These are phyloP conservation scores for Aspergillus sp. DNA, from an alignment of 2,329 filamentous ascomycete genomes.

Conservation along the genomic window DNA sequence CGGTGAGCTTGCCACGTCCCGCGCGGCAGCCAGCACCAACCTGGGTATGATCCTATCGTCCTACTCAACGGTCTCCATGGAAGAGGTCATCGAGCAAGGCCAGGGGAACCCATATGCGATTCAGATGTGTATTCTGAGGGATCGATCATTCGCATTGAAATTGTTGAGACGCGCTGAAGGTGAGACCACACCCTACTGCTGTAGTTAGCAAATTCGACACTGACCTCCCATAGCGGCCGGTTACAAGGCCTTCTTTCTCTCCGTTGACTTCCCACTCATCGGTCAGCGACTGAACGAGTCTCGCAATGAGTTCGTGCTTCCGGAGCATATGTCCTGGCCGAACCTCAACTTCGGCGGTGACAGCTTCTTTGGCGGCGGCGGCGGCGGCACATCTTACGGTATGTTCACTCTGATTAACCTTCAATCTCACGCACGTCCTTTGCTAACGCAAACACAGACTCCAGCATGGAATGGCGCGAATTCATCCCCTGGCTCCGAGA, in stretches of 20 bases:
- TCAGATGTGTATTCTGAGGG: slow-evolving; percentile 52
- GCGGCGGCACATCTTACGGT: slow-evolving; percentile 1
- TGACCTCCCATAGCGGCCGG: slow-evolving; percentile 33
- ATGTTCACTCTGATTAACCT: neutral
- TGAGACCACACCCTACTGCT: slow-evolving; percentile 12
- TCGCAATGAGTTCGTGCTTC: slow-evolving; percentile 51
- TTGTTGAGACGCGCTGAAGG: slow-evolving; percentile 42
- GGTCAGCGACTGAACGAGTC: slow-evolving; percentile 52
- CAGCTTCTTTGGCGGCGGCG: neutral
- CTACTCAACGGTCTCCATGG: slow-evolving; percentile 43
- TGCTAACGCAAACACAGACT: slow-evolving; percentile 20
- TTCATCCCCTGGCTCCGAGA: slow-evolving; percentile 48
- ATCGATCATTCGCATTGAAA: slow-evolving; percentile 39
- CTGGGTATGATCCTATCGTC: slow-evolving; percentile 48
- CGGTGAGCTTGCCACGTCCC: slow-evolving; percentile 51
- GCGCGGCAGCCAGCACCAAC: slow-evolving; percentile 42
- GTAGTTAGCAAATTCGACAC: too few relatives aligned
- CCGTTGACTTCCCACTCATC: slow-evolving; percentile 53
- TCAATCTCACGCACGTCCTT: neutral
- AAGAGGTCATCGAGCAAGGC: slow-evolving; percentile 43
- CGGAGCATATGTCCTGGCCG: slow-evolving; percentile 38
- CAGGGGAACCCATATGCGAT: slow-evolving; percentile 48
- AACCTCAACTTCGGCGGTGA: slow-evolving; percentile 32
- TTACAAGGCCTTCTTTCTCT: slow-evolving; percentile 53
- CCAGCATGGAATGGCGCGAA: slow-evolving; percentile 45